These are phyloP conservation scores for Agrocybe pediades DNA, from an alignment of 768 basidiomycete genomes.

Conservation along the genomic window DNA sequence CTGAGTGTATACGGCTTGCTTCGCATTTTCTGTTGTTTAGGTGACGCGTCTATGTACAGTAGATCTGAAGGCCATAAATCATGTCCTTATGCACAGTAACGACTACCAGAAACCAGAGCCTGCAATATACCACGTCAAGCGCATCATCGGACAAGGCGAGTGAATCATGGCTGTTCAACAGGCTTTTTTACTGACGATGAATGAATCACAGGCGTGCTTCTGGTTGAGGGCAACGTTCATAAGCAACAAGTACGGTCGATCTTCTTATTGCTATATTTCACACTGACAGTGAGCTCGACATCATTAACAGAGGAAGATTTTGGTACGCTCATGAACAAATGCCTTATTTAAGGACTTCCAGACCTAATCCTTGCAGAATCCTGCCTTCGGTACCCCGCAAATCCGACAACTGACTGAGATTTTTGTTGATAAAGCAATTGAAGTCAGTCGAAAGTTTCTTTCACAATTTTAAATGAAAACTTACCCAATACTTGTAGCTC, in stretches of 20 bases:
- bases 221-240: slow-evolving; percentile 45
- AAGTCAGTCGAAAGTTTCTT: slow-evolving; percentile 33
- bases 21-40: too few species aligned
- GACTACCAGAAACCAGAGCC: slow-evolving; percentile 56
- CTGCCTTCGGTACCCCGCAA: slow-evolving; percentile 61
- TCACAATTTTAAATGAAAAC: background rate
- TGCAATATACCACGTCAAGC: slow-evolving; percentile 34
- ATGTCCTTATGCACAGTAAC: slow-evolving; percentile 56
- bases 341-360: background rate
- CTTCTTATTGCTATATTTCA: background rate
- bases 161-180: background rate
- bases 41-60: slow-evolving; percentile 47
- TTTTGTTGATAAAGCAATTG: slow-evolving; percentile 52
- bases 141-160: slow-evolving; percentile 44
- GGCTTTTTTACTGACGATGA: background rate
- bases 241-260: slow-evolving; percentile 40
- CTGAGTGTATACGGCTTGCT: too few species aligned
- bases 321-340: slow-evolving; percentile 30
- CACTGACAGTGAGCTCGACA: background rate
- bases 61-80: slow-evolving; percentile 62
- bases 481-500: slow-evolving; percentile 32
- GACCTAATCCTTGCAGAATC: slow-evolving; percentile 42
- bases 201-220: slow-evolving; percentile 44
- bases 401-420: slow-evolving; percentile 56
- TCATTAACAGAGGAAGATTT: slow-evolving; percentile 34